Evolutionary conservation across 139 green algal species (phyloP).

Genomic region (Micractinium conductrix): DNA sequence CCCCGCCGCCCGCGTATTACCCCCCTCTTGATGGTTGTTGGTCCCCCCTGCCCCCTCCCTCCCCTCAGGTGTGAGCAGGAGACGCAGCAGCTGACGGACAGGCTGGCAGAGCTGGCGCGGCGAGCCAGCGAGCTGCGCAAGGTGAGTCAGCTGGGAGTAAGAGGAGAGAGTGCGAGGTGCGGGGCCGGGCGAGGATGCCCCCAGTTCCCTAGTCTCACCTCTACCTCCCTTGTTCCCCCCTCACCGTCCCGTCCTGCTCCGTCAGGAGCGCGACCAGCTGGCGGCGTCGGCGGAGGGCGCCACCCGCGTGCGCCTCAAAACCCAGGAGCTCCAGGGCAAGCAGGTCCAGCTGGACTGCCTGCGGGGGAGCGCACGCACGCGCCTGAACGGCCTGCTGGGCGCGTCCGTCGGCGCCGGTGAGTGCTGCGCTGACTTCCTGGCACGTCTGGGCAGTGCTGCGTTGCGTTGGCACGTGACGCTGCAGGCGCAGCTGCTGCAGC

Average conservation of each 20-base stretch:
- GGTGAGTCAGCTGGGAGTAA: background rate
- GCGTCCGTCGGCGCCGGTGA: background rate
- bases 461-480: too few species aligned
- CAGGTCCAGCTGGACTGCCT: constrained; percentile 5
- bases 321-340: constrained; percentile 37
- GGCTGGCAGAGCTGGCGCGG: constrained; percentile 7
- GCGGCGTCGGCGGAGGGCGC: constrained; percentile 33
- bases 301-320: constrained; percentile 42
- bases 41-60: too few species aligned
- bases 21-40: too few species aligned
- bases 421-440: background rate
- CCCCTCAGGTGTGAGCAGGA: constrained; percentile 16
- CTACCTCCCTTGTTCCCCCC: background rate
- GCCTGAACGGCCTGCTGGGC: background rate
- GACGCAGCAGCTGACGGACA: background rate
- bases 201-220: background rate
- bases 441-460: too few species aligned
- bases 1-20: background rate
- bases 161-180: too few species aligned
- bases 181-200: too few species aligned
- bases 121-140: constrained; percentile 8
- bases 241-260: background rate
- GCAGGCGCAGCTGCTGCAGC: background rate
- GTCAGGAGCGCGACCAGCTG: constrained; percentile 55
- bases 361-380: background rate